Conservation (phyloP, 2,329 filamentous ascomycete genomes). For the Chaetothyriales sp. region DNA sequence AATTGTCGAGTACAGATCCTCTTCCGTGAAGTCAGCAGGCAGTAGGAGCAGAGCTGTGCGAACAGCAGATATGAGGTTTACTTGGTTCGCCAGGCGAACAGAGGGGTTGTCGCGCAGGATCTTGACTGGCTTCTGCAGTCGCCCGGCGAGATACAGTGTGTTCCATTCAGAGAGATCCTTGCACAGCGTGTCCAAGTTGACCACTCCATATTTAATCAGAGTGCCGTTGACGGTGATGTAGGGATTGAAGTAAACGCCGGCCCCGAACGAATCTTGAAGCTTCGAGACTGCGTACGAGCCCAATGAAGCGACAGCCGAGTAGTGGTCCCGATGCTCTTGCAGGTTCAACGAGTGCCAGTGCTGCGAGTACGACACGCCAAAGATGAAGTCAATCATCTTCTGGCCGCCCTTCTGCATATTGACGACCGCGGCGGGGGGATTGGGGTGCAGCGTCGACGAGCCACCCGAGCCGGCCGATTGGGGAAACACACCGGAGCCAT, state of each 20-base stretch:
- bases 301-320: slow-evolving; percentile 67
- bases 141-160: slow-evolving; percentile 87
- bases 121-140: slow-evolving; percentile 94
- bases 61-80: slow-evolving; percentile 83
- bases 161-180: slow-evolving; percentile 81
- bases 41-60: slow-evolving; percentile 79
- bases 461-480: slow-evolving; percentile 38
- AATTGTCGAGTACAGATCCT: slow-evolving; percentile 77
- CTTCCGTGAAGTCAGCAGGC: slow-evolving; percentile 69
- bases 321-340: slow-evolving; percentile 75
- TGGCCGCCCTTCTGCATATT: slow-evolving; percentile 75
- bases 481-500: slow-evolving; percentile 90
- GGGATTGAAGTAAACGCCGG: slow-evolving; percentile 94
- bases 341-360: slow-evolving; percentile 96
- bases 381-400: slow-evolving; percentile 98
- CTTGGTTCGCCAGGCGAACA: slow-evolving; percentile 85
- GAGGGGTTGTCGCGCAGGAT: slow-evolving; percentile 87
- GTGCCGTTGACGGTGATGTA: slow-evolving; percentile 90
- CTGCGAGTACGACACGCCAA: slow-evolving; percentile 83
- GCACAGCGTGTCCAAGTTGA: slow-evolving; percentile 80
- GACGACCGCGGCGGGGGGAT: slow-evolving; percentile 63
- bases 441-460: slow-evolving; percentile 55
- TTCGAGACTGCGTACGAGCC: slow-evolving; percentile 73
- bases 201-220: slow-evolving; percentile 94
- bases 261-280: slow-evolving; percentile 76